phyloP scores from a whole-genome alignment of 352 stramenopile genomes.

The Globisporangium middletonii region DNA sequence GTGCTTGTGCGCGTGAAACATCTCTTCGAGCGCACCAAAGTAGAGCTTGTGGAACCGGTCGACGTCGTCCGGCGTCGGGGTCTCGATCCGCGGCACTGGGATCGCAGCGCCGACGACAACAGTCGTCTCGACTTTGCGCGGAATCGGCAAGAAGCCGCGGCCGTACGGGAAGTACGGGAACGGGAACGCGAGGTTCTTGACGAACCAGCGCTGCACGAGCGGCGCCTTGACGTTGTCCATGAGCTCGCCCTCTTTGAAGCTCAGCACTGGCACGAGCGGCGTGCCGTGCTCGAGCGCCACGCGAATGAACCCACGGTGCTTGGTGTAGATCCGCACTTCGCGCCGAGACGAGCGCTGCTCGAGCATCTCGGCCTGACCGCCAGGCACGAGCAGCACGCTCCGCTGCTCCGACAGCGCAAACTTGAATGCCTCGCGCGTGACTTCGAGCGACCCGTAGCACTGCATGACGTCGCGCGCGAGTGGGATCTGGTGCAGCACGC shows the following conservation, averaged over 20 bases:
- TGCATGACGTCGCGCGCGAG: constrained; percentile 71
- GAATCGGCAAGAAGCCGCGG: constrained; percentile 56
- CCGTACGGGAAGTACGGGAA: constrained; percentile 80
- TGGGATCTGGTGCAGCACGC: constrained; percentile 77
- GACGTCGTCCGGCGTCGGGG: constrained; percentile 48
- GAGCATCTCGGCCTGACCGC: constrained; percentile 80
- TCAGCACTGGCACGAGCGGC: constrained; percentile 68
- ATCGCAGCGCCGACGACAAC: constrained; percentile 65
- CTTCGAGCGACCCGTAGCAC: constrained; percentile 68
- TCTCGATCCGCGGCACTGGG: constrained; percentile 34
- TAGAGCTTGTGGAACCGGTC: constrained; percentile 61
- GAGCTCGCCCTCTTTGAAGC: constrained; percentile 78
- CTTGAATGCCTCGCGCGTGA: constrained; percentile 56
- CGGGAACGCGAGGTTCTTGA: constrained; percentile 72
- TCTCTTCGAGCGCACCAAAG: constrained; percentile 38
- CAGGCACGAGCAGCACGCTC: constrained; percentile 72
- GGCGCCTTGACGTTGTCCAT: constrained; percentile 81
- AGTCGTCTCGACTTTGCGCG: constrained; percentile 49
- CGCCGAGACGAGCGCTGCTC: constrained; percentile 52
- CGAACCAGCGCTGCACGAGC: constrained; percentile 67
- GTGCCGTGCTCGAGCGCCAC: constrained; percentile 71
- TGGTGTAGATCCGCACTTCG: constrained; percentile 66
- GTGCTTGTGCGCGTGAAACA: constrained; percentile 75
- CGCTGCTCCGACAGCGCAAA: constrained; percentile 42
- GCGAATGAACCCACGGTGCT: constrained; percentile 77